phyloP scores from a whole-genome alignment of 2,329 filamentous ascomycete genomes.

The Chaetomium strumarium region DNA sequence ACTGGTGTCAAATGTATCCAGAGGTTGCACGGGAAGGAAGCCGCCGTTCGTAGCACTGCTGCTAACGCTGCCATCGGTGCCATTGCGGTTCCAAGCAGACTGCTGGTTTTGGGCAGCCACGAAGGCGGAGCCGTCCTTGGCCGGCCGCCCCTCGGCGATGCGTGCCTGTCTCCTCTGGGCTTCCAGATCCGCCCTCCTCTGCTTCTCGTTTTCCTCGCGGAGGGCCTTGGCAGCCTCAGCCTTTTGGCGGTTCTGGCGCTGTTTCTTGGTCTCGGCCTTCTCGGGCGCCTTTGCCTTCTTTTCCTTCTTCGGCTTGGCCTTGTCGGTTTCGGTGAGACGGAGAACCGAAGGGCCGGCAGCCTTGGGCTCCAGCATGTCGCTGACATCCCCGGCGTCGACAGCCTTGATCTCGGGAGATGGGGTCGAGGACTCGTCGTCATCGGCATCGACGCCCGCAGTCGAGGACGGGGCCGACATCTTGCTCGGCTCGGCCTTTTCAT shows the following conservation, averaged over 20 bases:
- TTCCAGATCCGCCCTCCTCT: constrained; percentile 71
- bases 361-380: constrained; percentile 78
- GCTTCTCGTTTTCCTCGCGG: constrained; percentile 71
- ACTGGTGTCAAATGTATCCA: constrained; percentile 51
- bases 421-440: constrained; percentile 70
- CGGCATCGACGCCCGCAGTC: constrained; percentile 66
- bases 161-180: constrained; percentile 77
- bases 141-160: constrained; percentile 72
- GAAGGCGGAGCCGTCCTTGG: constrained; percentile 69
- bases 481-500: constrained; percentile 36
- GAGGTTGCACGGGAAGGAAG: constrained; percentile 40
- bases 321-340: constrained; percentile 63
- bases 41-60: constrained; percentile 32
- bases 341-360: constrained; percentile 66
- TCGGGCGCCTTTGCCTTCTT: constrained; percentile 58
- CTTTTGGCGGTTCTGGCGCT: constrained; percentile 88
- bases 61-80: constrained; percentile 34
- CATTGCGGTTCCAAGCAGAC: constrained; percentile 38
- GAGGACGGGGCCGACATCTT: constrained; percentile 60
- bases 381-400: constrained; percentile 63
- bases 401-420: constrained; percentile 57
- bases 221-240: constrained; percentile 70
- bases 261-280: constrained; percentile 82
- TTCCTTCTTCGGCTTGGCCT: constrained; percentile 48
- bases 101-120: constrained; percentile 36